Evolutionary conservation across 148 eudicot species (phyloP).

Genomic region (Agrostemma githago): DNA sequence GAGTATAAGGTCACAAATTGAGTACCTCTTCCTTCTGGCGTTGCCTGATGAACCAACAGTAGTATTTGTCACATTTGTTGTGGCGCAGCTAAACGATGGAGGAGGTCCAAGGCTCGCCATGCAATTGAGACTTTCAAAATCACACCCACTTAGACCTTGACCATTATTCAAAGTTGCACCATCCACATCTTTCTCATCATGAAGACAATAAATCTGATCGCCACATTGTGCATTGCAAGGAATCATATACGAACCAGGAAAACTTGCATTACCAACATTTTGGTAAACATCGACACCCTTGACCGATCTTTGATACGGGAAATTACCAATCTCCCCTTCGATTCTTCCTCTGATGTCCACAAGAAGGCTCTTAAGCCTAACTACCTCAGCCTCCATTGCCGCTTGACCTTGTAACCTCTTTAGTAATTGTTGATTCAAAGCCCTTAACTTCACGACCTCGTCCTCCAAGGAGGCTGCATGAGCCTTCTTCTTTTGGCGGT

Average conservation of each 20-base stretch:
- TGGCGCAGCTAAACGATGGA: slow-evolving; percentile 41
- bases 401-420: slow-evolving; percentile 80
- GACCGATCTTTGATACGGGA: slow-evolving; percentile 77
- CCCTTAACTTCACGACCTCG: slow-evolving; percentile 74
- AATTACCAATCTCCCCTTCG: slow-evolving; percentile 89
- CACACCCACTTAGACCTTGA: slow-evolving; percentile 54
- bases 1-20: background rate
- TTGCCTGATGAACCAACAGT: slow-evolving; percentile 34
- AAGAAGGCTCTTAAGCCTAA: slow-evolving; percentile 86
- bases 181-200: slow-evolving; percentile 42
- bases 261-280: slow-evolving; percentile 33
- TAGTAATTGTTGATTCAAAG: slow-evolving; percentile 74
- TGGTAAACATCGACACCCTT: slow-evolving; percentile 53
- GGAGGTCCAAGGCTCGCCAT: slow-evolving; percentile 47
- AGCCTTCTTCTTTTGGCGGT: slow-evolving; percentile 97
- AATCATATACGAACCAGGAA: slow-evolving; percentile 54
- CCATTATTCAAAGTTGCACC: slow-evolving; percentile 33
- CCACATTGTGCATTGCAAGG: slow-evolving; percentile 68
- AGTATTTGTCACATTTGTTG: slow-evolving; percentile 26
- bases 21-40: slow-evolving; percentile 63
- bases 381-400: slow-evolving; percentile 69
- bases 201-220: slow-evolving; percentile 69
- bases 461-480: slow-evolving; percentile 75
- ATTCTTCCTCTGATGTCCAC: slow-evolving; percentile 91
- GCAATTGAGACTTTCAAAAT: slow-evolving; percentile 63